Evolutionary conservation across 2,329 filamentous ascomycete species (phyloP).

Genomic region (Aspergillus tubingensis): DNA sequence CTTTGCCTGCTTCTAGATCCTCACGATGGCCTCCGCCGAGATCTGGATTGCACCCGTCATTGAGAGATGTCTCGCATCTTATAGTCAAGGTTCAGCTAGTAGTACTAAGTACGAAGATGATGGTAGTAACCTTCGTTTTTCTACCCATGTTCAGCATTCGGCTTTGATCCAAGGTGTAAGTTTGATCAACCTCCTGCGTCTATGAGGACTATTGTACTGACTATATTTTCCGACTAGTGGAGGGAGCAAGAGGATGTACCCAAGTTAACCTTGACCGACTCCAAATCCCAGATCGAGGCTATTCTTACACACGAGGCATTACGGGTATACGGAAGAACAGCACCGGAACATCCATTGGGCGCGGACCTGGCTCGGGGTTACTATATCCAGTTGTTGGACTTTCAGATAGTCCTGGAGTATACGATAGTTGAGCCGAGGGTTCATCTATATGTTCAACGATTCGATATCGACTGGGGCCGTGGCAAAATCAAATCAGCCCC

Average conservation of each 20-base stretch:
- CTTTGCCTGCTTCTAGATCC: constrained; percentile 12
- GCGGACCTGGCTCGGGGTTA: constrained; percentile 29
- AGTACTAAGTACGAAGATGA: constrained; percentile 29
- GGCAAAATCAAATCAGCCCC: constrained; percentile 16
- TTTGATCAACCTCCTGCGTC: not conserved
- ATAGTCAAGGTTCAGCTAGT: constrained; percentile 12
- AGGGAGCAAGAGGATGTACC: constrained; percentile 18
- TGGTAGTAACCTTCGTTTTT: constrained; percentile 38
- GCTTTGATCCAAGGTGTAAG: constrained; percentile 37
- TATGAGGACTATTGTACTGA: not conserved
- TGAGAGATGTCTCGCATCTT: constrained; percentile 26
- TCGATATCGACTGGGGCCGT: constrained; percentile 26
- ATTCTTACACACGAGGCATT: constrained; percentile 31
- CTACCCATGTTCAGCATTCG: constrained; percentile 2
- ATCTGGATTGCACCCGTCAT: constrained; percentile 30
- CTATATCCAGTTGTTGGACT: constrained; percentile 34
- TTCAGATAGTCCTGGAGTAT: constrained; percentile 39
- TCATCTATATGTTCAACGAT: constrained; percentile 28
- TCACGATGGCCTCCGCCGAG: constrained; percentile 26
- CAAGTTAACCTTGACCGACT: constrained; percentile 37
- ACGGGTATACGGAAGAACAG: constrained; percentile 22
- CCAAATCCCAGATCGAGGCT: constrained; percentile 36
- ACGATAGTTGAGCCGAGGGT: constrained; percentile 24
- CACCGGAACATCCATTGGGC: constrained; percentile 19
- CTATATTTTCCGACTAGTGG: constrained; percentile 26